These are phyloP conservation scores for Chaetomiaceae sp. DNA, from an alignment of 2,329 filamentous ascomycete species.

Conservation along the genomic window DNA sequence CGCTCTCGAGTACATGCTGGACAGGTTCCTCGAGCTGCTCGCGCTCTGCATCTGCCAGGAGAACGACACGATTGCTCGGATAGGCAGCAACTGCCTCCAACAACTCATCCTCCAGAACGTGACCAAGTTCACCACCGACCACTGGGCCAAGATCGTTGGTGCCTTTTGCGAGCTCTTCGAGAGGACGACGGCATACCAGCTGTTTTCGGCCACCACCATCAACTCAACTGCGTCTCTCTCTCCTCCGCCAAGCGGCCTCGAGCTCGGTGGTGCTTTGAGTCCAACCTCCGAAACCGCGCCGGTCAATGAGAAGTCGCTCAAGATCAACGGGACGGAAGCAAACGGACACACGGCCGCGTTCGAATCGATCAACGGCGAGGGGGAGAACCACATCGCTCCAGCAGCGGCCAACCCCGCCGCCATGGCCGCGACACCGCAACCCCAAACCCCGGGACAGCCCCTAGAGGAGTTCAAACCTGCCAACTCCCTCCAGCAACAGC, in stretches of 20 bases:
- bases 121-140: conserved; percentile 75
- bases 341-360: conserved; percentile 34
- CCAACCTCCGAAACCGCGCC: conserved; percentile 36
- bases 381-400: conserved; percentile 16
- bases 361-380: conserved; percentile 30
- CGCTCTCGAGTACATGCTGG: conserved; percentile 93
- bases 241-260: conserved; percentile 48
- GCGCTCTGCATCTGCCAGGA: conserved; percentile 98
- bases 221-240: conserved; percentile 49
- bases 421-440: conserved; percentile 23
- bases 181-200: conserved; percentile 86
- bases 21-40: conserved; percentile 90
- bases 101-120: conserved; percentile 97
- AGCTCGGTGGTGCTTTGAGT: conserved; percentile 43
- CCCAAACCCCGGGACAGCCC: conserved; percentile 37
- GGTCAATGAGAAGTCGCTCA: conserved; percentile 53
- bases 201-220: conserved; percentile 77
- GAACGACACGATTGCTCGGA: conserved; percentile 95
- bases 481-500: conserved; percentile 74
- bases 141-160: conserved; percentile 93
- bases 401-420: conserved; percentile 22
- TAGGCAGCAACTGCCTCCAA: conserved; percentile 96
- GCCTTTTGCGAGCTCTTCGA: conserved; percentile 96
- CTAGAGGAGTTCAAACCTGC: conserved; percentile 87
- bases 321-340: conserved; percentile 52